Conservation (phyloP, 2,329 filamentous ascomycete species). For the Ophiostoma himal-ulmi region DNA sequence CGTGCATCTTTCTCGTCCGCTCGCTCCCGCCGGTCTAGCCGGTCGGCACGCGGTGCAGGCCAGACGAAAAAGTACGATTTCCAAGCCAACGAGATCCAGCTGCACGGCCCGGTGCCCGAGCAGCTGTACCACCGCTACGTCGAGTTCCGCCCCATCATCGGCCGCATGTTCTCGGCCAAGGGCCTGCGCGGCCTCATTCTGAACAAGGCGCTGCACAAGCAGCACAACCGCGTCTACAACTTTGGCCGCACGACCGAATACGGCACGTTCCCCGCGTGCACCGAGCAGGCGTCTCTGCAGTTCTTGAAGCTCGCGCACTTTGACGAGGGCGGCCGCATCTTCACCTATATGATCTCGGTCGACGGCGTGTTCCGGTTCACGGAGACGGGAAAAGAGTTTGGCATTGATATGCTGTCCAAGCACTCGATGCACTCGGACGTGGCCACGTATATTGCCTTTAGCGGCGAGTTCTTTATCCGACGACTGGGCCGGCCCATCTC, state of each 20-base stretch:
- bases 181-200: conserved; percentile 74
- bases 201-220: conserved; percentile 81
- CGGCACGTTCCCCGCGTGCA: conserved; percentile 61
- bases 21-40: neutral
- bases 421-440: conserved; percentile 97
- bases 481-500: conserved; percentile 50
- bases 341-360: conserved; percentile 86
- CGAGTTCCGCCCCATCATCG: conserved; percentile 86
- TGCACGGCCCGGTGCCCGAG: conserved; percentile 73
- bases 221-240: conserved; percentile 84
- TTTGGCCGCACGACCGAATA: conserved; percentile 71
- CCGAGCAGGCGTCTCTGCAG: conserved; percentile 64
- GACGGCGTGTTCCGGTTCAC: conserved; percentile 86
- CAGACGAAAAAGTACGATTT: conserved; percentile 52
- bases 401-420: conserved; percentile 86
- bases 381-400: conserved; percentile 92
- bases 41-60: neutral
- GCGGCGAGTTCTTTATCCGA: conserved; percentile 87
- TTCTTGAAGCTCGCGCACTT: conserved; percentile 84
- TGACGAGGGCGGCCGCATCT: conserved; percentile 77
- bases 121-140: conserved; percentile 86
- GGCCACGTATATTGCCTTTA: conserved; percentile 82
- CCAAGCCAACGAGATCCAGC: conserved; percentile 86
- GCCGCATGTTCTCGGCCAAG: conserved; percentile 74
- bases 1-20: neutral